Evolutionary conservation across 2,329 filamentous ascomycete species (phyloP), one percentile per base, ranked within the genome.

Genomic region (Sporothrix luriei): DNA sequence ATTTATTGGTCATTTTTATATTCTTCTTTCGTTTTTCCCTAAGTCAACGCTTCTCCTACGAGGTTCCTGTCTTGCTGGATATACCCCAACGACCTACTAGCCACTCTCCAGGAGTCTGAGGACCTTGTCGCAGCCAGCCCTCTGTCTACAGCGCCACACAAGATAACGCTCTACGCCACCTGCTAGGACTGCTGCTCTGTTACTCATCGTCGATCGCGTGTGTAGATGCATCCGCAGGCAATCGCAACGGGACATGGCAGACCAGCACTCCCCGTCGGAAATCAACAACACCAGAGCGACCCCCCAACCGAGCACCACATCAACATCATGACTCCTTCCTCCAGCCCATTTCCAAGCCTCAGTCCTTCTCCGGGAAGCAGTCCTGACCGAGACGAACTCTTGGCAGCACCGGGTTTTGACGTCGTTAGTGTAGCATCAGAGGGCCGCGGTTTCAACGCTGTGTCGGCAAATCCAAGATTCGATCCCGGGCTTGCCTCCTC

Each of bases 341-440:
- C 69, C 2, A 73, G 72, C 16, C 69, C 72, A 1, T 73, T 55
- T 26, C 72, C 72, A 4, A 72, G 71, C 38, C 52, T 72, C 24
- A 73, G 72, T n/a, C 38, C 72, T 0, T 70, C 66, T 11, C 52
- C 68, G 14, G 57, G 62, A 13, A 13, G 29, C 24, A 29, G 40
- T 29, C 26, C 55, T 19, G 43, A n/a, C n/a, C 4, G 52, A 16
- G 46, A 3, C 48, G 40, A 24, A 13, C n/a, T 55, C 26, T 19
- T 21, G 11, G 10, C 21, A n/a, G 40, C 13, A 2, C 11, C 38
- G 13, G 54, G 33, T 13, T 16, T 49, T 13, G 38, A 7, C 3
- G 49, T 24, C 16, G 52, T 43, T 24, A 3, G 40, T 4, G 68
- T 52, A 16, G 16, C 49, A 16, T 10, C 49, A 1, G 57, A 43